Percentiles rank a stretch among this genome's conserved stretches.
Conservation (phyloP, 1,139 yeast genomes). For the Meyerozyma sp. region DNA sequence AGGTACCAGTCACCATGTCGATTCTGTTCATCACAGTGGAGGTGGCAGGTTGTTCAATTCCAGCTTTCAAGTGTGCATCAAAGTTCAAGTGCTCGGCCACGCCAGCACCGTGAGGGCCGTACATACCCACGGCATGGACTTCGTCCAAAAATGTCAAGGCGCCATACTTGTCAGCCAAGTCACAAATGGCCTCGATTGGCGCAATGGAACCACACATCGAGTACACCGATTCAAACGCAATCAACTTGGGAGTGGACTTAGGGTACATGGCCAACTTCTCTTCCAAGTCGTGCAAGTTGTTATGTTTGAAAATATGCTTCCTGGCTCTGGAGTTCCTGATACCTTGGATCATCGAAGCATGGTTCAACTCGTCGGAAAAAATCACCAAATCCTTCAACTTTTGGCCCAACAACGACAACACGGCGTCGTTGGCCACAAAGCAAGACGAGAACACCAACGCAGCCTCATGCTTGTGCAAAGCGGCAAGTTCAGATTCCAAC, state of each 20-base stretch:
- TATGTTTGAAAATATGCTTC: slow-evolving; percentile 89
- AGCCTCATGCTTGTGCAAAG: slow-evolving; percentile 90
- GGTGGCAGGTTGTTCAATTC: slow-evolving; percentile 47
- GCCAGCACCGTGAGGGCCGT: slow-evolving; percentile 99
- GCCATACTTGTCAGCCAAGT: slow-evolving; percentile 94
- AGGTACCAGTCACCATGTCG: slow-evolving; percentile 94
- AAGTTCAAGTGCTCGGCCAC: slow-evolving; percentile 96
- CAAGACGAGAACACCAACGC: slow-evolving; percentile 94
- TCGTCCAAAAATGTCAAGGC: slow-evolving; percentile 96
- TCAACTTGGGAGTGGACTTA: slow-evolving; percentile 78
- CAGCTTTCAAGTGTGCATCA: slow-evolving; percentile 67
- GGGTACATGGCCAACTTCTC: slow-evolving; percentile 74
- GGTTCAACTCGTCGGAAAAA: slow-evolving; percentile 89
- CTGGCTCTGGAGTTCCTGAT: slow-evolving; percentile 84
- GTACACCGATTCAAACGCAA: slow-evolving; percentile 95
- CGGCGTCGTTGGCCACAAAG: slow-evolving; percentile 95
- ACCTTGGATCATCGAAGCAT: slow-evolving; percentile 97
- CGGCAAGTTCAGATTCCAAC: slow-evolving; percentile 82
- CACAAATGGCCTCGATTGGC: slow-evolving; percentile 89
- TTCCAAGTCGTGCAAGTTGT: slow-evolving; percentile 81
- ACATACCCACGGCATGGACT: slow-evolving; percentile 98
- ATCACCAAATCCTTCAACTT: slow-evolving; percentile 85
- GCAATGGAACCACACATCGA: slow-evolving; percentile 98
- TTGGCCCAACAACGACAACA: slow-evolving; percentile 87
- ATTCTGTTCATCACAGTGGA: slow-evolving; percentile 79